phyloP scores from a whole-genome alignment of 2,329 filamentous ascomycete genomes.

The Sclerotinia spermophila region DNA sequence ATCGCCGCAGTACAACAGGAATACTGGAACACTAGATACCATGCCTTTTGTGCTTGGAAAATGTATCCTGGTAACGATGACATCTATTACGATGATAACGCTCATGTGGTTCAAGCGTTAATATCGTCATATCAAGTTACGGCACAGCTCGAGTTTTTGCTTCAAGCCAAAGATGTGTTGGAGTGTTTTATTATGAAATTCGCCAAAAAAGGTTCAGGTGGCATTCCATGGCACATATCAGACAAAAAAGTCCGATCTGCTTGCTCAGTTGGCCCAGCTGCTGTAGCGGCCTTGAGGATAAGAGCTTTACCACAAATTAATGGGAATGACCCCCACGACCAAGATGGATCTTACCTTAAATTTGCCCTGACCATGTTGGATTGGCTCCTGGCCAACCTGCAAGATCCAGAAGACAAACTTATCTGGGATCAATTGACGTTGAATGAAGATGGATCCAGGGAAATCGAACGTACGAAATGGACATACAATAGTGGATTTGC shows the following conservation, averaged over 20 bases:
- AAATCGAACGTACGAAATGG: conserved; percentile 28
- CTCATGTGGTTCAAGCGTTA: conserved; percentile 25
- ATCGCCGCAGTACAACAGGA: conserved; percentile 20
- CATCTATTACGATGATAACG: conserved; percentile 30
- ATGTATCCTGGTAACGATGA: conserved; percentile 30
- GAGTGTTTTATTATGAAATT: conserved; percentile 23
- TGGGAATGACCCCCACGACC: not conserved
- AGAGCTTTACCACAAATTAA: not conserved
- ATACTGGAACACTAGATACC: conserved; percentile 26
- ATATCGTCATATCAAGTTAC: conserved; percentile 24
- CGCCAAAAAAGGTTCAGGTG: conserved; percentile 20
- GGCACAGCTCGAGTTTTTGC: conserved; percentile 15
- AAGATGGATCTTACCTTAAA: not conserved
- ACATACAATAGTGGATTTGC: conserved; percentile 28
- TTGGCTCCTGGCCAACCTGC: conserved; percentile 19
- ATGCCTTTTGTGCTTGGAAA: conserved; percentile 29
- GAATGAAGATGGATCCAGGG: conserved; percentile 19
- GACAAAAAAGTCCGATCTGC: conserved; percentile 23
- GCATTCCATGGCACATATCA: conserved; percentile 27
- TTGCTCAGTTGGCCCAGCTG: conserved; percentile 25
- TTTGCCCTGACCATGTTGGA: conserved; percentile 12
- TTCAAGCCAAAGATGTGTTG: conserved; percentile 23
- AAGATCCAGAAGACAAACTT: conserved; percentile 25
- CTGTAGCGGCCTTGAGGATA: conserved; percentile 24
- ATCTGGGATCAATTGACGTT: conserved; percentile 26